Evolutionary conservation across 257 asterid species (phyloP).

Genomic region (Ajuga chamaepitys): DNA sequence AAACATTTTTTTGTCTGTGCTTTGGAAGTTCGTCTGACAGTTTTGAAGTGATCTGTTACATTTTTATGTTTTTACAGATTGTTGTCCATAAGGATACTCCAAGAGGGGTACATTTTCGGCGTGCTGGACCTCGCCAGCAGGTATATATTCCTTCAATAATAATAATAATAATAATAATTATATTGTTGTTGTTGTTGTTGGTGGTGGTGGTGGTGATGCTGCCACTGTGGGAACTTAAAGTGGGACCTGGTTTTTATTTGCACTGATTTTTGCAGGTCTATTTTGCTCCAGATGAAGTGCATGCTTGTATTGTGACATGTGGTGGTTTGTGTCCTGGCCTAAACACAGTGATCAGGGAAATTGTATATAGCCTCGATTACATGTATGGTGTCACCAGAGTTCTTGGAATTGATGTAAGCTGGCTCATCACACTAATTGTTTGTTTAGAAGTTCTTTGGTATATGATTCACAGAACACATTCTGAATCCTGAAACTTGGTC

Average conservation of each 20-base stretch:
- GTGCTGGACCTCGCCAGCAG: conserved; percentile 99
- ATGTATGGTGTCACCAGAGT: conserved; percentile 84
- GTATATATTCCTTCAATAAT: conserved; percentile 33
- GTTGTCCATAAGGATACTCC: conserved; percentile 93
- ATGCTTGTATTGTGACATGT: conserved; percentile 95
- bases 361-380: conserved; percentile 80
- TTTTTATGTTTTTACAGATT: conserved; percentile 33
- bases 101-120: conserved; percentile 92
- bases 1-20: background rate
- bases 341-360: conserved; percentile 94
- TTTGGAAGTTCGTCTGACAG: background rate
- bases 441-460: conserved; percentile 1
- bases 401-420: conserved; percentile 93
- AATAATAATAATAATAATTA: too few species aligned
- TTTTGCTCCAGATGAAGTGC: conserved; percentile 81
- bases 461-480: too few species aligned
- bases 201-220: too few species aligned
- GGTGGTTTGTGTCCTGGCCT: conserved; percentile 99
- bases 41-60: background rate
- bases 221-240: too few species aligned
- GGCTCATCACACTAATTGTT: conserved; percentile 10
- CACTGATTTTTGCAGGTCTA: conserved; percentile 49
- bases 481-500: too few species aligned
- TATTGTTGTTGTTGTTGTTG: too few species aligned
- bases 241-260: conserved; percentile 10